Evolutionary conservation across 352 stramenopile genomes (phyloP), one percentile per base, ranked within the genome.

Genomic region (Globisporangium cystogenes): DNA sequence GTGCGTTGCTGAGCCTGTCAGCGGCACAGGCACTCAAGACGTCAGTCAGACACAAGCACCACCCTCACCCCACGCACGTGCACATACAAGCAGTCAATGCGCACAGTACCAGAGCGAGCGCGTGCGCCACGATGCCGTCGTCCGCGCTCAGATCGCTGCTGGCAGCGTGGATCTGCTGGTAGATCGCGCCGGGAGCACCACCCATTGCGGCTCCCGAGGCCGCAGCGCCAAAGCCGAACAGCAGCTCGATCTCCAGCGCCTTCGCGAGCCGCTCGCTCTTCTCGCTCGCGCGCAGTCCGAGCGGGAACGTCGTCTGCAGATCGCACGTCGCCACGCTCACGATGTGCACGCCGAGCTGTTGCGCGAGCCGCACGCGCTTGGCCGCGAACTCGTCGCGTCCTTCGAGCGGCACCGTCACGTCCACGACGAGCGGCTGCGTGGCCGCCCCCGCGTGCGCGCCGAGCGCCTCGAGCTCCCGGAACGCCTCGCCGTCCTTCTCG

Each of bases 401-500:
- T 59, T 90, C 76, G 14, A 52, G 46, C 10, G 65, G 60, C 14
- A 76, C 49, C 6, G 80, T 75, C 27, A 86, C 64, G 51, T 88
- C 76, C 15, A 90, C 58, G 12, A 90, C 44, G 29, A 87, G 40
- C 11, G 60, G 33, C 21, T 26, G 65, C 6, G 21, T 27, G 21
- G 20, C 42, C 20, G 20, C 36, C 48, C 5, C 23, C 35, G 37
- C 11, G 1, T 57, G 20, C 33, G 46, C 15, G 2, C 57, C 33
- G 18, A 90, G 43, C 15, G 40, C 50, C 31, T 90, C 65, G 1
- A 90, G 51, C 51, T 93, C 82, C 36, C 77, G 67, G 48, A 86
- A 88, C n/a, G 78, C 72, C 57, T 89, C 74, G 64, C 87, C 76
- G 29, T 90, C 77, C n/a, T 78, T 82, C 33, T 82, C 64, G 31